Conservation (phyloP, 106 monocot genomes). For the Narthecium ossifragum region DNA sequence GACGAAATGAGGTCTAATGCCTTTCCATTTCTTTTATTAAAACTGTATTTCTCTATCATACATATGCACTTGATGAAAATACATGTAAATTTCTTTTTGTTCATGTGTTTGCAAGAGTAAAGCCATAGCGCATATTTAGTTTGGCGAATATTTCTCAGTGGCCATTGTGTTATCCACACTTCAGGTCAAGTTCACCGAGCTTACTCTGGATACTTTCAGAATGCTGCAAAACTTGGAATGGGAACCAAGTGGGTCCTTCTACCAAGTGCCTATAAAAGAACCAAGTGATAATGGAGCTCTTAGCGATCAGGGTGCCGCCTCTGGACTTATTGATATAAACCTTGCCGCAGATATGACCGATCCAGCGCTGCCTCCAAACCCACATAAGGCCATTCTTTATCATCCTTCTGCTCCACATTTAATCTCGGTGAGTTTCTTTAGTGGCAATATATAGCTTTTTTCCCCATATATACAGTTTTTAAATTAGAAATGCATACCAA, state of each 20-base stretch:
- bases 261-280: constrained; percentile 44
- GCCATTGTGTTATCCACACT: background rate
- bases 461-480: no score
- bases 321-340: constrained; percentile 86
- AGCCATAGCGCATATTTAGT: no score
- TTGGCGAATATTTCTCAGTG: no score
- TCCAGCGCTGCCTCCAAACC: constrained; percentile 73
- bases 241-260: constrained; percentile 79
- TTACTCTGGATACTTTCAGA: constrained; percentile 86
- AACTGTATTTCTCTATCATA: no score
- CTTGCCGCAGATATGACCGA: constrained; percentile 84
- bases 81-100: no score
- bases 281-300: constrained; percentile 53
- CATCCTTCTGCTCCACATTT: constrained; percentile 77
- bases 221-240: constrained; percentile 94
- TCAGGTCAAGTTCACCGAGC: constrained; percentile 91
- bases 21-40: no score
- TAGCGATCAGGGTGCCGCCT: constrained; percentile 74
- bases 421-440: constrained; percentile 71
- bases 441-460: no score
- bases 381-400: constrained; percentile 75
- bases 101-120: no score
- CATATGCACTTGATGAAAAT: no score
- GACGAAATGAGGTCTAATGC: constrained; percentile 65
- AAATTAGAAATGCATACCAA: no score